A percentile compares a stretch with the other conserved stretches of the same genome.
Conservation (phyloP, 768 basidiomycete species). For the Leccinum incarnatum region DNA sequence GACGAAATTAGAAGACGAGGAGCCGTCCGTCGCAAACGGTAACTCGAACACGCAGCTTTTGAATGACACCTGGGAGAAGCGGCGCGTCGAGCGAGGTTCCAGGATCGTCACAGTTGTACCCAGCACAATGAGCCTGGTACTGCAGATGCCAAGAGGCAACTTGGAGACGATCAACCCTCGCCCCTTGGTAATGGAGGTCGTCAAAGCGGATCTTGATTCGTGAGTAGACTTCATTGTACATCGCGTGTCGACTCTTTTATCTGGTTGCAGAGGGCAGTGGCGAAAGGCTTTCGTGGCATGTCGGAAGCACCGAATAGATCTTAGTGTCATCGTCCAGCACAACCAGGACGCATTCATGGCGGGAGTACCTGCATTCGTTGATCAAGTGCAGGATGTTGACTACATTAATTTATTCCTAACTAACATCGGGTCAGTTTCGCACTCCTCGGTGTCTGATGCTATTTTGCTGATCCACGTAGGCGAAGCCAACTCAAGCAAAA, state of each 20-base stretch:
- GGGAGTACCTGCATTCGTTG: slow-evolving; percentile 63
- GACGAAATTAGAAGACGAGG: slow-evolving; percentile 15
- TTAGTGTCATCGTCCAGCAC: slow-evolving; percentile 85
- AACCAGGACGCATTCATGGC: slow-evolving; percentile 64
- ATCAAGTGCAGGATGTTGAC: slow-evolving; percentile 88
- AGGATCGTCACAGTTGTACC: slow-evolving; percentile 87
- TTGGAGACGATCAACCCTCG: slow-evolving; percentile 93
- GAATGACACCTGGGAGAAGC: slow-evolving; percentile 54
- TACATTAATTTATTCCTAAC: slow-evolving; percentile 91
- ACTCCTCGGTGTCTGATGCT: neutral
- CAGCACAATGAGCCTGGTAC: slow-evolving; percentile 81
- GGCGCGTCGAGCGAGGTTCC: slow-evolving; percentile 87
- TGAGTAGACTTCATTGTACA: slow-evolving; percentile 14
- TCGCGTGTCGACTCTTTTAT: neutral
- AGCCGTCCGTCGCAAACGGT: slow-evolving; percentile 26
- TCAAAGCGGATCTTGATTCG: slow-evolving; percentile 73
- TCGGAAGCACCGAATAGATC: slow-evolving; percentile 90
- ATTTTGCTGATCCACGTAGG: slow-evolving; percentile 35
- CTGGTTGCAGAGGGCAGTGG: slow-evolving; percentile 59
- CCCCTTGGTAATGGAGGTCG: slow-evolving; percentile 83
- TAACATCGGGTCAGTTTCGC: slow-evolving; percentile 62
- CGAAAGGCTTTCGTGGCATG: slow-evolving; percentile 88
- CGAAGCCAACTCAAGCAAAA: slow-evolving; percentile 58
- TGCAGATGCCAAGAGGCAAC: slow-evolving; percentile 98
- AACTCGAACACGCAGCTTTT: slow-evolving; percentile 12